Percentiles rank a stretch among this genome's conserved stretches.
phyloP scores from a whole-genome alignment of 495 filamentous ascomycete genomes.

The Cercophora samala region DNA sequence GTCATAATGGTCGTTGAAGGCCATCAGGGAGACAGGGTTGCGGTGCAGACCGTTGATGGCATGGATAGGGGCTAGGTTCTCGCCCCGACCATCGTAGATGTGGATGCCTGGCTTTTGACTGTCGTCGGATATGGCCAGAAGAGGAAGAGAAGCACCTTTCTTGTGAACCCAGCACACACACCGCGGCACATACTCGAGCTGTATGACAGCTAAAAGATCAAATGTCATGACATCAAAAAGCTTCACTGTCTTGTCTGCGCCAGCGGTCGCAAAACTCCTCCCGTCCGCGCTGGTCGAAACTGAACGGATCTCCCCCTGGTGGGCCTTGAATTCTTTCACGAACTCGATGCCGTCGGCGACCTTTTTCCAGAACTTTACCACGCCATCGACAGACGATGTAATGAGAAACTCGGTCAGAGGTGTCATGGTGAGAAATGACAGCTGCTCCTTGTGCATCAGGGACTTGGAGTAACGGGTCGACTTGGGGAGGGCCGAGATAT shows the following conservation, averaged over 20 bases:
- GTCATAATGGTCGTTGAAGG: conserved; percentile 84
- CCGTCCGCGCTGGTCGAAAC: conserved; percentile 85
- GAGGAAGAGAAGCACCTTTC: conserved; percentile 78
- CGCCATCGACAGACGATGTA: conserved; percentile 85
- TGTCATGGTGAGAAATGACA: conserved; percentile 80
- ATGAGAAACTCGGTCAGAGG: conserved; percentile 91
- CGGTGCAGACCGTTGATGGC: conserved; percentile 72
- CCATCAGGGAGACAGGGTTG: conserved; percentile 73
- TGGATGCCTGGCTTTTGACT: conserved; percentile 65
- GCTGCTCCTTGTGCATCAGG: conserved; percentile 95
- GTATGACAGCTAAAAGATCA: conserved; percentile 78
- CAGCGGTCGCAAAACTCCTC: conserved; percentile 87
- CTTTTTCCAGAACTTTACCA: conserved; percentile 99
- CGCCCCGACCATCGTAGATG: conserved; percentile 87
- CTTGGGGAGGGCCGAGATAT: conserved; percentile 82
- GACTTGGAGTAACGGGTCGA: conserved; percentile 88
- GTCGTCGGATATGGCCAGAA: conserved; percentile 80
- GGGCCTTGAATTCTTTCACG: conserved; percentile 94
- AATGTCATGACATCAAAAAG: conserved; percentile 97
- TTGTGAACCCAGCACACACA: conserved; percentile 91
- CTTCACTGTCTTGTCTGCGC: conserved; percentile 82
- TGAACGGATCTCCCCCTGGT: conserved; percentile 76
- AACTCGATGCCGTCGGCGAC: conserved; percentile 86
- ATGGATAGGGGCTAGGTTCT: conserved; percentile 69
- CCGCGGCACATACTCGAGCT: conserved; percentile 67